phyloP scores from a whole-genome alignment of 2,329 filamentous ascomycete species.

The Monilinia vaccinii-corymbosi region DNA sequence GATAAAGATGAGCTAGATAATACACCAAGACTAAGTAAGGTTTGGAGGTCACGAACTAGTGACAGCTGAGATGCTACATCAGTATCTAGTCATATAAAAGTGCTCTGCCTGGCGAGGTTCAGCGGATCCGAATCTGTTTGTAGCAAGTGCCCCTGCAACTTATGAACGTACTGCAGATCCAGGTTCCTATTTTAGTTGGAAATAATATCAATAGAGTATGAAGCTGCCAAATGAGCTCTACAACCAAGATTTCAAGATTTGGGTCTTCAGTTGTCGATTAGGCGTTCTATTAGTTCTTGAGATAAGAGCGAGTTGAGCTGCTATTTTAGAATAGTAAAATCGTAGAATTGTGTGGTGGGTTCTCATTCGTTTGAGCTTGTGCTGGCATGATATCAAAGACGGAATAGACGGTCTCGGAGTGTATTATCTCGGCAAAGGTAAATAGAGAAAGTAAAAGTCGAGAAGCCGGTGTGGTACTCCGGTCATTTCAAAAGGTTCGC shows the following conservation, averaged over 20 bases:
- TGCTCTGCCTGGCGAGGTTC: not conserved
- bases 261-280: not conserved
- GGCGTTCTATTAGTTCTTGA: not conserved
- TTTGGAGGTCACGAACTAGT: not conserved
- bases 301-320: not conserved
- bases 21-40: not conserved
- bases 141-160: not conserved
- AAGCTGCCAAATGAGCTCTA: not conserved
- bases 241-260: not conserved
- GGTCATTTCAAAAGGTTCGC: not conserved
- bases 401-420: not conserved
- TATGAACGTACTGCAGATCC: not conserved
- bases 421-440: not conserved
- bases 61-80: not conserved
- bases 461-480: not conserved
- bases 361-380: not conserved
- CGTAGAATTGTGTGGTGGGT: not conserved
- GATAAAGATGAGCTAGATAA: not conserved
- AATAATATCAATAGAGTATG: not conserved
- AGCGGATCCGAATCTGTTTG: not conserved
- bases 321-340: not conserved
- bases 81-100: not conserved
- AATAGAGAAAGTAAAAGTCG: too few relatives aligned
- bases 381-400: not conserved
- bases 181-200: not conserved